Conservation (phyloP, 495 filamentous ascomycete species). For the Acidiella bohemica region DNA sequence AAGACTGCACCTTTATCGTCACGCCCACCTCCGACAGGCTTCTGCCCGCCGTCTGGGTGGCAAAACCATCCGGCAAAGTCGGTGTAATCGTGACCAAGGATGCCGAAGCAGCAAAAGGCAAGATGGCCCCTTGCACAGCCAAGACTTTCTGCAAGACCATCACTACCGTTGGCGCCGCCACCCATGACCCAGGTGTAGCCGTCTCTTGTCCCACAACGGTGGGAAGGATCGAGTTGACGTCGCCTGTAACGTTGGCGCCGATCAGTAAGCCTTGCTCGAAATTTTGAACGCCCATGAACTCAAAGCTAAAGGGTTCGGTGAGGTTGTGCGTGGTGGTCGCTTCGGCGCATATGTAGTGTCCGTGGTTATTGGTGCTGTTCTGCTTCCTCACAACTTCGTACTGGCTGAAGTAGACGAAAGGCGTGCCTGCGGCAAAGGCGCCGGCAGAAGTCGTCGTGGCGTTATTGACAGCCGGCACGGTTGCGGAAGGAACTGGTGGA, state of each 20-base stretch:
- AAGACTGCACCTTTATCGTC: not conserved
- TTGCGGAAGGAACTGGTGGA: slow-evolving; percentile 13
- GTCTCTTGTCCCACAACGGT: slow-evolving; percentile 1
- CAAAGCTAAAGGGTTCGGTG: slow-evolving; percentile 12
- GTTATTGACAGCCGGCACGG: slow-evolving; percentile 3
- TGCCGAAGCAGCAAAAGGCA: not conserved
- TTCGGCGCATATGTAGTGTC: slow-evolving; percentile 5
- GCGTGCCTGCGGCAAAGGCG: slow-evolving; percentile 18
- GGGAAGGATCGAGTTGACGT: slow-evolving; percentile 13
- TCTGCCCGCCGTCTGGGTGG: not conserved
- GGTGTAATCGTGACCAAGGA: slow-evolving; percentile 4
- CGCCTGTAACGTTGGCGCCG: slow-evolving; percentile 15
- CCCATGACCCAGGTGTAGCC: slow-evolving; percentile 12
- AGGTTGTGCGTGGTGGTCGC: slow-evolving; percentile 11
- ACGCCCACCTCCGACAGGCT: not conserved
- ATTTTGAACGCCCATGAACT: slow-evolving; percentile 3
- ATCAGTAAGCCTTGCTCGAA: slow-evolving; percentile 5
- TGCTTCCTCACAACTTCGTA: slow-evolving; percentile 16
- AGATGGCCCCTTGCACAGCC: not conserved
- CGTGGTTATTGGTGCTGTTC: slow-evolving; percentile 2
- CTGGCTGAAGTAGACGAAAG: slow-evolving; percentile 23
- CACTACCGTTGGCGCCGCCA: slow-evolving; percentile 16
- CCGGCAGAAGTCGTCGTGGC: slow-evolving; percentile 1
- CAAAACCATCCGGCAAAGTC: slow-evolving; percentile 1
- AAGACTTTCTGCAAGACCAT: slow-evolving; percentile 16